Conservation (phyloP, 345 rosid genomes). For the Mangifera indica region DNA sequence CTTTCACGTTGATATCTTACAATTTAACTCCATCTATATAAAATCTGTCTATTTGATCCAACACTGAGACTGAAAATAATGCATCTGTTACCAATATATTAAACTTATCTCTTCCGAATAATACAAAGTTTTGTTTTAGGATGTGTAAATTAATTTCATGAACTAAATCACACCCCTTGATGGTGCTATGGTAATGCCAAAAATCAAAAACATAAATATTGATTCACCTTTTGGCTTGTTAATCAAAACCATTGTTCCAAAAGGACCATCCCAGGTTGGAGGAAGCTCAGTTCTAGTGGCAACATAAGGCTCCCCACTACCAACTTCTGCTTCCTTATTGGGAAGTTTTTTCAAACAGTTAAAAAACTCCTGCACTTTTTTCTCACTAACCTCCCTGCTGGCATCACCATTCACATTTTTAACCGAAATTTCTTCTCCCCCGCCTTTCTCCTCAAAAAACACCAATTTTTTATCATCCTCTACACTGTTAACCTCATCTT, state of each 20-base stretch:
- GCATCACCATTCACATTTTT: constrained; percentile 20
- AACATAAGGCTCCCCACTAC: constrained; percentile 65
- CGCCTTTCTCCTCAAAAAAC: constrained; percentile 52
- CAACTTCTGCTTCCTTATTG: constrained; percentile 47
- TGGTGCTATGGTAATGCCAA: not conserved
- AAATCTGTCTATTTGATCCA: not conserved
- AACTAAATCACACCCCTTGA: constrained; percentile 1
- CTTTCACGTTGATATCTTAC: not conserved
- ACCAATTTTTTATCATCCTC: constrained; percentile 50
- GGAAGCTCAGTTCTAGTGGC: constrained; percentile 79
- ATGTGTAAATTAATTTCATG: not conserved
- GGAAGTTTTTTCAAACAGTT: constrained; percentile 78
- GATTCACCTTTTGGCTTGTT: constrained; percentile 89
- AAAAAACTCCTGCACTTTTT: constrained; percentile 85
- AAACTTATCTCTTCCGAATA: too few species aligned
- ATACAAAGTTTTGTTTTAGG: not conserved
- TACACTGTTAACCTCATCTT: constrained; percentile 19
- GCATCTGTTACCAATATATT: too few species aligned
- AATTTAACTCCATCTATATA: not conserved
- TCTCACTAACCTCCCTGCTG: constrained; percentile 52
- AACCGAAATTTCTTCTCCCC: constrained; percentile 4
- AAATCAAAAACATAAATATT: not conserved
- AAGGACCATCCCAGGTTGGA: constrained; percentile 79
- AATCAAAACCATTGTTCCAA: constrained; percentile 79
- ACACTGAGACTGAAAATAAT: not conserved